Percentiles rank a stretch among this genome's conserved stretches.
phyloP scores from a whole-genome alignment of 306 rosid species.

The Delonix regia region DNA sequence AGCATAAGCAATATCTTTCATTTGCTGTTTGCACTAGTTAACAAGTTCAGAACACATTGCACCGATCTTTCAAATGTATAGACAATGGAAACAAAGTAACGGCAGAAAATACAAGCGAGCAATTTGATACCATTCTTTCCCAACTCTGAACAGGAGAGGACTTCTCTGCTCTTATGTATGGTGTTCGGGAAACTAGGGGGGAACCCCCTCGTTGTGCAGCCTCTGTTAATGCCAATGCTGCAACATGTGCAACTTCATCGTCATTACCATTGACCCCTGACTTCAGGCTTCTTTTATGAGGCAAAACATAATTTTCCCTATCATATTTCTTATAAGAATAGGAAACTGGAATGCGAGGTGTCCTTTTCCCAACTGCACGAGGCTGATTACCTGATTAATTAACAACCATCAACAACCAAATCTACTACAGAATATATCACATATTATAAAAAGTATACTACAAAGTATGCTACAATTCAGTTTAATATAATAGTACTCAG shows the following conservation, averaged over 20 bases:
- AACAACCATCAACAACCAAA: conserved; percentile 33
- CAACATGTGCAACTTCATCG: conserved; percentile 58
- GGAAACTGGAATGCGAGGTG: conserved; percentile 75
- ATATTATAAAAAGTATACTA: background rate
- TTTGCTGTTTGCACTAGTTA: conserved; percentile 38
- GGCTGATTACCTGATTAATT: conserved; percentile 64
- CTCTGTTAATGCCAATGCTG: conserved; percentile 66
- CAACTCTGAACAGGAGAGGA: conserved; percentile 56
- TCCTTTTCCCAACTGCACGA: conserved; percentile 85
- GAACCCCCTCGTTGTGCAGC: conserved; percentile 75
- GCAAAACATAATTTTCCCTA: conserved; percentile 47
- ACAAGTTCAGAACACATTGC: conserved; percentile 17
- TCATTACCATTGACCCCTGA: conserved; percentile 51
- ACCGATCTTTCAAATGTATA: conserved; percentile 11
- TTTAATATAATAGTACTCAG: conserved; percentile 2
- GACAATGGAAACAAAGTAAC: conserved; percentile 25
- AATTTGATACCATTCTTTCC: conserved; percentile 52
- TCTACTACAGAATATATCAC: conserved; percentile 17
- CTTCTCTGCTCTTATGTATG: conserved; percentile 51
- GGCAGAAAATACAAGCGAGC: conserved; percentile 13
- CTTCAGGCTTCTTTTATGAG: conserved; percentile 55
- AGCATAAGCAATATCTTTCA: conserved; percentile 40
- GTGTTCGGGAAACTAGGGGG: conserved; percentile 57
- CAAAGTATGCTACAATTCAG: background rate
- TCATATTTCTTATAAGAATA: conserved; percentile 49